A percentile compares a stretch with the other conserved stretches of the same genome.
These are phyloP conservation scores for Isabelozyma rhagii DNA, from an alignment of 805 yeast genomes.

Conservation along the genomic window DNA sequence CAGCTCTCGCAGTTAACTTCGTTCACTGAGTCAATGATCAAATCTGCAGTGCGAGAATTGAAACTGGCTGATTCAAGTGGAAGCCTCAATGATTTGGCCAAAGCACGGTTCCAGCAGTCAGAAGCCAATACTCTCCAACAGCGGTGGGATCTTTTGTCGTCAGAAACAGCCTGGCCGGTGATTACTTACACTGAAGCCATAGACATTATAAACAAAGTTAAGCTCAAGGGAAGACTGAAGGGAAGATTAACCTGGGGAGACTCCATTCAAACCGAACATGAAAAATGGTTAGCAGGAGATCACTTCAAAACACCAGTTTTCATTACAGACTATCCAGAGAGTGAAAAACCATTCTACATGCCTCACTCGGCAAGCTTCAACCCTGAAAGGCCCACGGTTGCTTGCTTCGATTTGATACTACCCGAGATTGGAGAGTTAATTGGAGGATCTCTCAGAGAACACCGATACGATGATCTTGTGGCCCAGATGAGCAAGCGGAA, in stretches of 20 bases:
- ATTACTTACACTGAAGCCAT: slow-evolving; percentile 79
- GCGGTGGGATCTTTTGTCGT: slow-evolving; percentile 61
- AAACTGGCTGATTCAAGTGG: slow-evolving; percentile 13
- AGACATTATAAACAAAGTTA: slow-evolving; percentile 39
- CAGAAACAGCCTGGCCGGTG: slow-evolving; percentile 54
- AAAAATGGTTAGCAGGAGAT: slow-evolving; percentile 79
- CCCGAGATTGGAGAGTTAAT: slow-evolving; percentile 93
- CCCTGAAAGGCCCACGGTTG: slow-evolving; percentile 56
- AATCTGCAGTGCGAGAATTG: slow-evolving; percentile 31
- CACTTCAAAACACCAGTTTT: slow-evolving; percentile 74
- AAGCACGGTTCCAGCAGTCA: slow-evolving; percentile 36
- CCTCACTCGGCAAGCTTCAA: slow-evolving; percentile 31
- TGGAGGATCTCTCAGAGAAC: slow-evolving; percentile 94
- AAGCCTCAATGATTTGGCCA: slow-evolving; percentile 22
- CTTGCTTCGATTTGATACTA: slow-evolving; percentile 82
- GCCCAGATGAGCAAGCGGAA: slow-evolving; percentile 48
- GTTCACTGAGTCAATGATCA: slow-evolving; percentile 70
- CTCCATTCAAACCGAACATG: slow-evolving; percentile 78
- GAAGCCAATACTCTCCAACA: slow-evolving; percentile 32
- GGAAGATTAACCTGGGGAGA: slow-evolving; percentile 59
- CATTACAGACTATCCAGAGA: slow-evolving; percentile 81
- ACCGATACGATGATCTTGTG: slow-evolving; percentile 46
- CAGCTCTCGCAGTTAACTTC: slow-evolving; percentile 57
- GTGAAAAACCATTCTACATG: slow-evolving; percentile 91
- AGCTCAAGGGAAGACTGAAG: slow-evolving; percentile 37